Evolutionary conservation across 768 basidiomycete species (phyloP).

Genomic region (Strobilomyces echinocephalus): DNA sequence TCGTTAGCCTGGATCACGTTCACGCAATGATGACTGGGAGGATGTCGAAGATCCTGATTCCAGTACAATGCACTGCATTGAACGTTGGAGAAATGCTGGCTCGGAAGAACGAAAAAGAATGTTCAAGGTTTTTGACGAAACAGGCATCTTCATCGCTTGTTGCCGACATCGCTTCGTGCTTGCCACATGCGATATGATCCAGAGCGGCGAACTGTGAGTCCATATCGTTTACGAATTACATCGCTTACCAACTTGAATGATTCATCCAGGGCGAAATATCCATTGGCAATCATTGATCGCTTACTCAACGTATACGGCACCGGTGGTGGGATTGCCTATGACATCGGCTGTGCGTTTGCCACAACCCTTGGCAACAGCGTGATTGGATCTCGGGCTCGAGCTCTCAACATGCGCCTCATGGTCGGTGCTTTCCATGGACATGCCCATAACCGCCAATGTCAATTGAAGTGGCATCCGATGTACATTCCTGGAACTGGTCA

Average conservation of each 20-base stretch:
- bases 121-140: neutral
- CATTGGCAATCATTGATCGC: neutral
- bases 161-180: constrained; percentile 10
- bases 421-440: constrained; percentile 2
- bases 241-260: neutral
- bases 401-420: neutral
- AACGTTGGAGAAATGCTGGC: neutral
- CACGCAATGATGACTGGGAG: neutral
- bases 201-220: constrained; percentile 11
- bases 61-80: neutral
- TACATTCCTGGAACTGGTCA: neutral
- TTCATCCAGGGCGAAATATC: neutral
- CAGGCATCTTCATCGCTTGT: neutral
- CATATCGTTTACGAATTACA: neutral
- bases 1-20: too few species aligned
- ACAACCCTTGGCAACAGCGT: neutral
- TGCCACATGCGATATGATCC: constrained; percentile 7
- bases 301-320: neutral
- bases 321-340: neutral
- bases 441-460: neutral
- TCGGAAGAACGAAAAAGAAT: neutral
- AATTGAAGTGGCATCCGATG: neutral
- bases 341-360: neutral
- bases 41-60: neutral
- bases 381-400: neutral